Evolutionary conservation across 805 yeast species (phyloP), one percentile per base, ranked within the genome.

Genomic region (Yamadazyma paraphyllophila): DNA sequence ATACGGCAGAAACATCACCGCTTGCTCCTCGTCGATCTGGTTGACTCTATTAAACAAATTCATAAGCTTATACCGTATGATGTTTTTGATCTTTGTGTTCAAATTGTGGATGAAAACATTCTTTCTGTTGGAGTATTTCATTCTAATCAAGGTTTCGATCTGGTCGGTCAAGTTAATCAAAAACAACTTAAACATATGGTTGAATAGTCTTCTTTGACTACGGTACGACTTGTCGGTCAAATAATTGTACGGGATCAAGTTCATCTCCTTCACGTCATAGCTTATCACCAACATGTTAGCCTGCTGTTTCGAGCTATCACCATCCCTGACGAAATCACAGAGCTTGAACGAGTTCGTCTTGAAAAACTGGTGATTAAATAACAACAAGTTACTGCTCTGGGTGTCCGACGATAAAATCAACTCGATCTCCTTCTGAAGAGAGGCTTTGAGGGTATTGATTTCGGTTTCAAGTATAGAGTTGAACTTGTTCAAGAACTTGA

Each of bases 161-260:
- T 65, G 71, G 32, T 67, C 72, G 20, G 60, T 67, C 45, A 69
- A 49, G 52, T 71, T 71, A 37, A 66, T 60, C 48, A 68, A 47
- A 41, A 70, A 61, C 25, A 71, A 47, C 49, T 69, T 69, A 54
- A 59, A 62, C 27, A 71, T 52, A 45, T 71, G 76, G 26, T 57
- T 60, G 42, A 52, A 52, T 29, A 71, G 53, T 43, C 48, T 52
- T 16, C 34, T 44, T 11, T 39, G 44, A 7, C 49, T 33, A 32
- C 46, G 46, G 3, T 31, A 35, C n/a, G 48, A 42, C 14, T 49
- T 44, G 36, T 46, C 43, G 14, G 46, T 35, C 11, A 62, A 41
- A 5, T 63, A 65, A 45, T 62, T 66, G 47, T 64, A 61, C 1
- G 76, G 76, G 25, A 71, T 54, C 46, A 65, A 45, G 43, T 65